phyloP scores from a whole-genome alignment of 2,329 filamentous ascomycete genomes.

The Teratosphaeria zuluensis region DNA sequence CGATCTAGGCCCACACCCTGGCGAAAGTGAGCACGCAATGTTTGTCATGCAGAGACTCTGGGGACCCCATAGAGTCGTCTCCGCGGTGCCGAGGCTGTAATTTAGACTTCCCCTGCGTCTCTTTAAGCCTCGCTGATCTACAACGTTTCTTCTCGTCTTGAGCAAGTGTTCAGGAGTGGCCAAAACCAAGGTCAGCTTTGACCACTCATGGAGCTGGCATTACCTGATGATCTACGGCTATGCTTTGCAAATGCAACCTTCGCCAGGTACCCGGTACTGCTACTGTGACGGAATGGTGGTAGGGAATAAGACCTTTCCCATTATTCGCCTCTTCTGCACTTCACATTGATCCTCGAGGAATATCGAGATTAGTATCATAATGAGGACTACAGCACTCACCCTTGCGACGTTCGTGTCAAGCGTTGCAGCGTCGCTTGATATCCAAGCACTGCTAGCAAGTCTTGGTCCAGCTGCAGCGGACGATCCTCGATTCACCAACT shows the following conservation, averaged over 20 bases:
- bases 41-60: too few relatives aligned
- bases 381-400: neutral
- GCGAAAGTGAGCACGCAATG: too few relatives aligned
- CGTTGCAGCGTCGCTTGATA: neutral
- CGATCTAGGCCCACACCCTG: too few relatives aligned
- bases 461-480: slow-evolving; percentile 15
- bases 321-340: neutral
- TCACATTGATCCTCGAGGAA: neutral
- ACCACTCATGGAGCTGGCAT: neutral
- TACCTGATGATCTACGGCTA: neutral
- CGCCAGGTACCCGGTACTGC: neutral
- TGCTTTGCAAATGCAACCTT: neutral
- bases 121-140: neutral
- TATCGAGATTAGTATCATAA: neutral
- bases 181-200: neutral
- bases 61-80: neutral
- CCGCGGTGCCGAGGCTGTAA: neutral
- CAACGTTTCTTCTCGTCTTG: neutral
- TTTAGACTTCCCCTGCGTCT: neutral
- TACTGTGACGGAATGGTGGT: neutral
- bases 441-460: slow-evolving; percentile 10
- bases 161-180: neutral
- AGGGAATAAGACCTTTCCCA: neutral
- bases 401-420: neutral
- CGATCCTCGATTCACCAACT: slow-evolving; percentile 20